phyloP scores from a whole-genome alignment of 148 eudicot genomes.

The Camellia sinensis region DNA sequence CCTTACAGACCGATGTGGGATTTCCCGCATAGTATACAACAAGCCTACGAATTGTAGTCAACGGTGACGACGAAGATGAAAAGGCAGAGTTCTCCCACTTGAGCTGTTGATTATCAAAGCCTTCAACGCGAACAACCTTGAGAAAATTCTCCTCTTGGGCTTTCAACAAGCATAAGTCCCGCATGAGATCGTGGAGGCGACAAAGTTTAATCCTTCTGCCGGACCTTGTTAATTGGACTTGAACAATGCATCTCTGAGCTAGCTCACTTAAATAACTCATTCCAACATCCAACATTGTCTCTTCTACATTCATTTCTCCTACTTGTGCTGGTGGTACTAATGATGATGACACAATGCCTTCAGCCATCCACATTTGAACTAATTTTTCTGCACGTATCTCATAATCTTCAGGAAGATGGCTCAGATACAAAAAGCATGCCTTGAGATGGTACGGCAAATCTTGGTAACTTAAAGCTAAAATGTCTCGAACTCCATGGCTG shows the following conservation, averaged over 20 bases:
- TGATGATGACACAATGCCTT: conserved; percentile 27
- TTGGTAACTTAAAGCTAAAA: conserved; percentile 28
- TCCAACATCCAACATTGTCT: background rate
- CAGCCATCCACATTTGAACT: conserved; percentile 34
- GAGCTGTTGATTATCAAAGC: background rate
- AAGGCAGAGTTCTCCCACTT: background rate
- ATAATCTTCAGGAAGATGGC: conserved; percentile 24
- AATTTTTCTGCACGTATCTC: conserved; percentile 18
- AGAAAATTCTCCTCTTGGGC: background rate
- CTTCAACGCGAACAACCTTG: background rate
- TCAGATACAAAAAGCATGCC: conserved; percentile 23
- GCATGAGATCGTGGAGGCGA: too few relatives aligned
- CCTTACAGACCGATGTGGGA: background rate
- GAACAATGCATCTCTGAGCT: background rate
- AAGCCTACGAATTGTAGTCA: background rate
- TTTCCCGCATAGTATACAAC: background rate
- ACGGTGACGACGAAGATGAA: background rate
- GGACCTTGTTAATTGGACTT: too few relatives aligned
- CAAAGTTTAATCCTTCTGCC: too few relatives aligned
- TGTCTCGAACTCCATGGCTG: conserved; percentile 10
- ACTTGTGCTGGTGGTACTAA: too few relatives aligned
- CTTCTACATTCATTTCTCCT: background rate
- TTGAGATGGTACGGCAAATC: conserved; percentile 28
- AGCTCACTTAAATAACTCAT: background rate
- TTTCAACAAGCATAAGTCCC: background rate